Conservation (phyloP, 805 yeast genomes). For the Cyberlindnera mississippiensis region DNA sequence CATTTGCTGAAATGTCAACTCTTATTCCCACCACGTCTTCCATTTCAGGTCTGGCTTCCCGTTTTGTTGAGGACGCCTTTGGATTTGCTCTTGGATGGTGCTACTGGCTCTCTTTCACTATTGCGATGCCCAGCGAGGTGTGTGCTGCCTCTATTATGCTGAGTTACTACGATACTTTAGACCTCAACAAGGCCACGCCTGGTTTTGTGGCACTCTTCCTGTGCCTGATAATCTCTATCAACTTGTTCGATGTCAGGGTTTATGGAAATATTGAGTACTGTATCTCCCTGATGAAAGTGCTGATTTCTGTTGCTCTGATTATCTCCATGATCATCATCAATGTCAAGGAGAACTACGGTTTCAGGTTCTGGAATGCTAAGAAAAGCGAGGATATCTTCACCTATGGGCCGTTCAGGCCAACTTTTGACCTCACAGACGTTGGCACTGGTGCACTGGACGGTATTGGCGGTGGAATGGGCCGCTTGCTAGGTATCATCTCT, state of each 20-base stretch:
- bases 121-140: slow-evolving; percentile 75
- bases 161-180: slow-evolving; percentile 55
- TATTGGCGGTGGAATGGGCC: slow-evolving; percentile 56
- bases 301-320: slow-evolving; percentile 49
- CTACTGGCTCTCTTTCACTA: slow-evolving; percentile 68
- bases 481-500: slow-evolving; percentile 55
- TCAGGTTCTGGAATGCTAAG: slow-evolving; percentile 60
- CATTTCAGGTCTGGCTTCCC: slow-evolving; percentile 66
- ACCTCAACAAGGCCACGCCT: slow-evolving; percentile 45
- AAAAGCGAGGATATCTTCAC: slow-evolving; percentile 45
- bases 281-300: slow-evolving; percentile 54
- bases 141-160: slow-evolving; percentile 78
- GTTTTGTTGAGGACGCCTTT: slow-evolving; percentile 75
- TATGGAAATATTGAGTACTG: slow-evolving; percentile 74
- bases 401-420: slow-evolving; percentile 72
- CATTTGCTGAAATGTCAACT: slow-evolving; percentile 80
- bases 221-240: slow-evolving; percentile 41
- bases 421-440: slow-evolving; percentile 59
- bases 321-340: slow-evolving; percentile 64
- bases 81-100: slow-evolving; percentile 72
- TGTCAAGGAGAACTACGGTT: slow-evolving; percentile 49
- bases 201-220: slow-evolving; percentile 67
- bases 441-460: slow-evolving; percentile 55
- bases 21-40: slow-evolving; percentile 77
- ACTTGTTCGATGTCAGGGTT: slow-evolving; percentile 63